Evolutionary conservation across 805 yeast species (phyloP).

Genomic region (Groenewaldozyma salmanticensis): DNA sequence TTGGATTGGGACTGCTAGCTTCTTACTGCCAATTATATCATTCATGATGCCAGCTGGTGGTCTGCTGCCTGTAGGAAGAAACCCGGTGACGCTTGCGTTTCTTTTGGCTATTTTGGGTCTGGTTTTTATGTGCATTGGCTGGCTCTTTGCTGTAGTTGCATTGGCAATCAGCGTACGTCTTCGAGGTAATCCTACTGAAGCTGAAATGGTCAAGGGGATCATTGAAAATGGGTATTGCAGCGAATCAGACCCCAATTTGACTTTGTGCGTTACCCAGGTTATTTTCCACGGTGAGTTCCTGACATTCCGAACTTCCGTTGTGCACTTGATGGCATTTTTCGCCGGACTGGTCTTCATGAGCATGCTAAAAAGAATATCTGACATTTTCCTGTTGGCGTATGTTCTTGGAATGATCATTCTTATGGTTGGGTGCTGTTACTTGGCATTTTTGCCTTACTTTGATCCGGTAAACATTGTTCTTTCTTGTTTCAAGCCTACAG

Average conservation of each 20-base stretch:
- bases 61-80: too few species aligned
- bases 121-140: constrained; percentile 10
- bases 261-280: constrained; percentile 13
- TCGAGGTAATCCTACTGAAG: constrained; percentile 16
- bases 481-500: constrained; percentile 22
- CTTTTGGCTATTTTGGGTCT: constrained; percentile 12
- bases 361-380: constrained; percentile 11
- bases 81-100: constrained; percentile 16
- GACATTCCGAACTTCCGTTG: constrained; percentile 13
- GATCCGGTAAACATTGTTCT: constrained; percentile 9
- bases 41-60: constrained; percentile 22
- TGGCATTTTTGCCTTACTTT: constrained; percentile 15
- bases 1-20: constrained; percentile 23
- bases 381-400: constrained; percentile 17
- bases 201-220: constrained; percentile 8
- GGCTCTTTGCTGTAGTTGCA: constrained; percentile 14
- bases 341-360: constrained; percentile 15
- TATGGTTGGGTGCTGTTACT: too few species aligned
- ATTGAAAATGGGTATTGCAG: constrained; percentile 17
- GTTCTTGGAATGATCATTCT: too few species aligned
- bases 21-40: constrained; percentile 17
- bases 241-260: constrained; percentile 5
- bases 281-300: constrained; percentile 20
- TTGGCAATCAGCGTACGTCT: constrained; percentile 18
- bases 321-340: constrained; percentile 19